Conservation (phyloP, 805 yeast genomes). For the Candida montana region DNA sequence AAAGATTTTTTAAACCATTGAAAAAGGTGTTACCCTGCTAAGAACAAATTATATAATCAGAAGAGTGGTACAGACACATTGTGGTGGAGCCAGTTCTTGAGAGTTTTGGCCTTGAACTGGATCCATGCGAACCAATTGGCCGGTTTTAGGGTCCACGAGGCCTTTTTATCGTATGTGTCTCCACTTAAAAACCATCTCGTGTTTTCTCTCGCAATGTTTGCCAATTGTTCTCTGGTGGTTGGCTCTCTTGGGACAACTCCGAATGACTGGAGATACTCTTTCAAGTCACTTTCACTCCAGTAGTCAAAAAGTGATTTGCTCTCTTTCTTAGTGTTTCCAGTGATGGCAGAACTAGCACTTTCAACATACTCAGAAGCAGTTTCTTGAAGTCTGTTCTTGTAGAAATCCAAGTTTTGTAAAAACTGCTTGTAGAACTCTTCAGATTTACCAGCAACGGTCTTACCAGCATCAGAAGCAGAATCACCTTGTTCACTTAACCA, state of each 20-base stretch:
- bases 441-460: conserved; percentile 20
- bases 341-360: conserved; percentile 12
- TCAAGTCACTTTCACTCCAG: conserved; percentile 41
- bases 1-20: too few relatives aligned
- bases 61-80: not conserved
- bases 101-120: not conserved
- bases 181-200: conserved; percentile 34
- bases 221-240: conserved; percentile 29
- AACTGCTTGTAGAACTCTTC: conserved; percentile 19
- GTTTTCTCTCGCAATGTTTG: conserved; percentile 35
- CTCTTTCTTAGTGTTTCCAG: conserved; percentile 7
- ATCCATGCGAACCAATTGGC: conserved; percentile 7
- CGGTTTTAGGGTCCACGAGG: not conserved
- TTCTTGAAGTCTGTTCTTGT: conserved; percentile 9
- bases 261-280: conserved; percentile 35
- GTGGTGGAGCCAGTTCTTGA: conserved; percentile 1
- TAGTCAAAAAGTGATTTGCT: conserved; percentile 27
- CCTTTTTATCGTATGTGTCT: conserved; percentile 12
- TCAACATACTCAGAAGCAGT: conserved; percentile 21
- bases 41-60: not conserved
- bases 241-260: conserved; percentile 31
- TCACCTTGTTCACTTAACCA: conserved; percentile 34
- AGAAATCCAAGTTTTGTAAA: conserved; percentile 11
- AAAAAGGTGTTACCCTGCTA: not conserved
- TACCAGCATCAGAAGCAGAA: conserved; percentile 19